Evolutionary conservation across 306 rosid species (phyloP).

Genomic region (Casuarina glauca): DNA sequence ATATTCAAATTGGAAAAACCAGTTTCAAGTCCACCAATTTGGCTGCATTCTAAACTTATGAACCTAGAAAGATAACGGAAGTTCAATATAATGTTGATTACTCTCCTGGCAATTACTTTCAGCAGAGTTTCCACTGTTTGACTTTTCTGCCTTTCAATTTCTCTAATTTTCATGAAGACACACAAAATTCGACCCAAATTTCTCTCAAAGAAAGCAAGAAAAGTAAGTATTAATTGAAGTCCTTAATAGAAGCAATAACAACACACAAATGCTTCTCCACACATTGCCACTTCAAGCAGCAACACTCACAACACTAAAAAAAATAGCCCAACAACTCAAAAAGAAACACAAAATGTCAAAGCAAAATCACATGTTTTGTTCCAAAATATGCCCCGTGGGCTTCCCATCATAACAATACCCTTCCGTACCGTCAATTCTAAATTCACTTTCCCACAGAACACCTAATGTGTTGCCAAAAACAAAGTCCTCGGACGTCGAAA

Average conservation of each 20-base stretch:
- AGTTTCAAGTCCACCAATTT: not conserved
- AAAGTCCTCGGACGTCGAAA: not conserved
- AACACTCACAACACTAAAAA: not conserved
- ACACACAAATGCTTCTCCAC: not conserved
- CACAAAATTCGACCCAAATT: not conserved
- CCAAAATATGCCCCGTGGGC: not conserved
- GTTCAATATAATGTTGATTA: not conserved
- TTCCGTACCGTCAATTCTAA: not conserved
- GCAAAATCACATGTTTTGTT: not conserved
- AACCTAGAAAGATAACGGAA: not conserved
- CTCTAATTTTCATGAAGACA: not conserved
- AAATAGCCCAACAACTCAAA: not conserved
- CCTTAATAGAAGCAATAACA: not conserved
- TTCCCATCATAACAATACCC: not conserved
- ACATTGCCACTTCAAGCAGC: not conserved
- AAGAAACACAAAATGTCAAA: not conserved
- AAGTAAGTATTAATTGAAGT: too few species aligned
- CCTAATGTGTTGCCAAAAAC: not conserved
- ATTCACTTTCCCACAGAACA: not conserved
- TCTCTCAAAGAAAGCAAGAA: not conserved
- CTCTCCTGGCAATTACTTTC: too few species aligned
- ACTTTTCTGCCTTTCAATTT: not conserved
- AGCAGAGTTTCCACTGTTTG: too few species aligned
- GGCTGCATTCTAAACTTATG: not conserved
- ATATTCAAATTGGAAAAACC: conserved; percentile 16